Base-by-base conservation (phyloP, 1,284 basidiomycete genomes). In the Rhodotorula sp. region DNA sequence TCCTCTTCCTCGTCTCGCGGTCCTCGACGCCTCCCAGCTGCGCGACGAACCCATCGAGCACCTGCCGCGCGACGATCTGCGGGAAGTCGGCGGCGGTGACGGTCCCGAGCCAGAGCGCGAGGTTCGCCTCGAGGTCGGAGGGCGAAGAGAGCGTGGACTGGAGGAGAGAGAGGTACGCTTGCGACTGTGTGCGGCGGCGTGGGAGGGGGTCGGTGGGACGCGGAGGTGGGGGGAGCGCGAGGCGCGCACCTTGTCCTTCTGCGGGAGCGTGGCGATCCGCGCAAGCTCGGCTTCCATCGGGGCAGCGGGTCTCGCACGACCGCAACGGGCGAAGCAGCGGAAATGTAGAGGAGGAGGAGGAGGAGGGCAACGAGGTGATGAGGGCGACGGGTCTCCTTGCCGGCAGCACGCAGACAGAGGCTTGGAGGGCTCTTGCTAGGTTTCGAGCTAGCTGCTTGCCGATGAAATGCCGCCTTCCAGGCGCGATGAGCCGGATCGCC, bases 1-100 rank as follows among this genome's bases (percentile, higher is more conserved):
- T 83, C 65, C 84, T 84, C 80, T 90, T 91, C 76, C 87, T 86
- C 39, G 87, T 77, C 27, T 87, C 86, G 22, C 82, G 79, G 77
- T 89, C 84, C 64, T 85, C 83, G 76, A 91, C 84, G 86, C 59
- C 86, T 85, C 41, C 84, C 51, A 94, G 83, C 50, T 83, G 83
- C 79, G 86, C 89, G 74, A 91, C 90, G 67, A 94, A 87, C 80
- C 93, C 91, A 29, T 89, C 86, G 41, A 95, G 85, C 46, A 94
- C 88, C 77, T 94, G 91, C 76, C 92, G 86, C 34, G 90, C 91
- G 62, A 92, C 89, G 68, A 96, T 90, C 69, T 93, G 87, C 55
- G 91, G 90, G 58, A 90, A 85, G 77, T 93, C 91, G 75, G 90
- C 88, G 80, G 90, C 89, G 67, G 91, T 87, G 70, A 92, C 88